Conservation (phyloP, 192 early-diverging fungal species). For the Backusella mclennaniae region DNA sequence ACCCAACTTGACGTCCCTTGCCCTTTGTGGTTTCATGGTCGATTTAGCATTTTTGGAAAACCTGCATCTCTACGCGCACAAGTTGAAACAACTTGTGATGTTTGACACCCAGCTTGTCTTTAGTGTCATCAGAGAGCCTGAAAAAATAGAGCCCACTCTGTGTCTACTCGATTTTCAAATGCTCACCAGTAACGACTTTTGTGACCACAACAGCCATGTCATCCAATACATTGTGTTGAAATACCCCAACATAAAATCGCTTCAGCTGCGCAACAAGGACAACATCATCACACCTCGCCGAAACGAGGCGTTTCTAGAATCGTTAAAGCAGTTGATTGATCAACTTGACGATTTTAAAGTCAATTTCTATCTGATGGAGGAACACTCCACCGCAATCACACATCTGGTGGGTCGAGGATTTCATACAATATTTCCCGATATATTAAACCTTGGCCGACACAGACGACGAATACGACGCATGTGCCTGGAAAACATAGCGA, state of each 20-base stretch:
- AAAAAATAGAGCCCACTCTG: not conserved
- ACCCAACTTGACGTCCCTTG: not conserved
- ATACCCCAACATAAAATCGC: not conserved
- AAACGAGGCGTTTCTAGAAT: not conserved
- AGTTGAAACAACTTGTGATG: not conserved
- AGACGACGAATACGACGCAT: not conserved
- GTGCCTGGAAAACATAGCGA: not conserved
- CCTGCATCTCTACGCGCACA: not conserved
- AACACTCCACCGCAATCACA: not conserved
- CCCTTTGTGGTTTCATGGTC: not conserved
- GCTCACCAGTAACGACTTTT: not conserved
- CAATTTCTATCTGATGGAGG: not conserved
- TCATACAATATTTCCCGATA: not conserved
- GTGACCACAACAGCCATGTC: not conserved
- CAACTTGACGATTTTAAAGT: not conserved
- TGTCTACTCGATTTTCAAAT: not conserved
- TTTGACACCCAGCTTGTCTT: not conserved
- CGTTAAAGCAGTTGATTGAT: not conserved
- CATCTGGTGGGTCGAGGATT: not conserved
- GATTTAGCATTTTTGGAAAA: not conserved
- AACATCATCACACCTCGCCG: not conserved
- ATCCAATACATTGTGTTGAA: not conserved
- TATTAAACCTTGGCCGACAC: not conserved
- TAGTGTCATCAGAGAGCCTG: not conserved
- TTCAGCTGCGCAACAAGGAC: not conserved